Conservation (phyloP, 2,329 filamentous ascomycete genomes). For the Colletotrichum tropicale region DNA sequence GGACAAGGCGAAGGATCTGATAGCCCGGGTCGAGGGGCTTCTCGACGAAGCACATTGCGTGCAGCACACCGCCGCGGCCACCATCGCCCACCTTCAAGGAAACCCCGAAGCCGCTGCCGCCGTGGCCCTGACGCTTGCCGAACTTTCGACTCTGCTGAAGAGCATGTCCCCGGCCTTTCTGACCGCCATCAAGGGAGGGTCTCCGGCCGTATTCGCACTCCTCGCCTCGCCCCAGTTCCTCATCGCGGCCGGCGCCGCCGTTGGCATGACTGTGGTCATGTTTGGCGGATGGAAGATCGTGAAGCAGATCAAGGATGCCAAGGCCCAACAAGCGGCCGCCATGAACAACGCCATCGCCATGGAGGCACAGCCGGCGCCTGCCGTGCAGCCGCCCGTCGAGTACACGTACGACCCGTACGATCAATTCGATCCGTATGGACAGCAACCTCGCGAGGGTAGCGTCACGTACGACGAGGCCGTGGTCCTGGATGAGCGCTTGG, state of each 20-base stretch:
- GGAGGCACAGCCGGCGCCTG: constrained; percentile 16
- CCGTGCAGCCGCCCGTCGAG: constrained; percentile 2
- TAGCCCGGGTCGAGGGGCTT: constrained; percentile 76
- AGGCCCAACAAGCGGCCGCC: constrained; percentile 28
- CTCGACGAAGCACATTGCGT: constrained; percentile 89
- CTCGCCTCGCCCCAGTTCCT: constrained; percentile 92
- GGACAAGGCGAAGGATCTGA: constrained; percentile 57
- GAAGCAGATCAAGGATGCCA: constrained; percentile 72
- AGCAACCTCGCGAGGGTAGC: constrained; percentile 23
- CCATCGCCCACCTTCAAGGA: constrained; percentile 75
- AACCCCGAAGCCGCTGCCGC: constrained; percentile 87
- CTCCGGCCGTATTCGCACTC: constrained; percentile 85
- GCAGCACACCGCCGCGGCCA: constrained; percentile 81
- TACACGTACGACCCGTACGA: constrained; percentile 5
- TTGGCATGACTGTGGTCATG: constrained; percentile 94
- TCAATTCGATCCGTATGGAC: neutral
- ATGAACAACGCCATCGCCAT: constrained; percentile 32
- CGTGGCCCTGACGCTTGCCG: constrained; percentile 89
- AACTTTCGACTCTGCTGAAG: constrained; percentile 80
- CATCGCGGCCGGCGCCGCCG: constrained; percentile 85
- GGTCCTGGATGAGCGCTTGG: constrained; percentile 40
- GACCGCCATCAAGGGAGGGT: constrained; percentile 75
- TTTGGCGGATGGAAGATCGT: constrained; percentile 98
- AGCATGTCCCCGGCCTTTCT: constrained; percentile 88
- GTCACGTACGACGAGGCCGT: constrained; percentile 57